Percentiles rank a stretch among this genome's conserved stretches.
These are phyloP conservation scores for Pelargonium nanum DNA, from an alignment of 345 rosid species.

Conservation along the genomic window DNA sequence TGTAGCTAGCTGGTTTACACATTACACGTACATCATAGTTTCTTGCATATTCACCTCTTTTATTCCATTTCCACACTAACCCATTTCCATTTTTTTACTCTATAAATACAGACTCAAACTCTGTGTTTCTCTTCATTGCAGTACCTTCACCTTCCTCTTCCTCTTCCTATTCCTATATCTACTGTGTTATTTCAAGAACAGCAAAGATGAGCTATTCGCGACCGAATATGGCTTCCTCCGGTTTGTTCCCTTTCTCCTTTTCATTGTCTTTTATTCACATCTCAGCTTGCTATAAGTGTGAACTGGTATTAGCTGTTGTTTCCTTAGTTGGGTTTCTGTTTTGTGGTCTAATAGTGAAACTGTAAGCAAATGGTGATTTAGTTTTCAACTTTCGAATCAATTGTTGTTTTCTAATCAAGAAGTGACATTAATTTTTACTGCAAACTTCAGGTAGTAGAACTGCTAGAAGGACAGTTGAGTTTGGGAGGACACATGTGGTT, in stretches of 20 bases:
- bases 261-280: background rate
- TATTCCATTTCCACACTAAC: slow-evolving; percentile 22
- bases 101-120: slow-evolving; percentile 38
- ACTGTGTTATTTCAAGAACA: background rate
- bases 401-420: background rate
- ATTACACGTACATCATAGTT: slow-evolving; percentile 17
- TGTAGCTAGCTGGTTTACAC: slow-evolving; percentile 51
- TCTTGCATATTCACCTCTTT: slow-evolving; percentile 42
- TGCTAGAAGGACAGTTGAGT: slow-evolving; percentile 49
- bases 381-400: background rate
- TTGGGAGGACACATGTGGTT: slow-evolving; percentile 70
- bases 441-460: slow-evolving; percentile 41
- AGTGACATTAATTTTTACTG: background rate
- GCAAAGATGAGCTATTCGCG: background rate
- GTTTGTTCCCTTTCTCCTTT: background rate
- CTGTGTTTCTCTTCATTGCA: slow-evolving; percentile 31
- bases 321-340: slow-evolving; percentile 4
- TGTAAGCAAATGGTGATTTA: background rate
- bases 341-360: background rate
- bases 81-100: slow-evolving; percentile 4
- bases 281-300: background rate
- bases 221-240: background rate
- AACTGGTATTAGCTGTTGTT: background rate
- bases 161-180: background rate
- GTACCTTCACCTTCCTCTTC: background rate